Base-by-base conservation (phyloP, 2,329 filamentous ascomycete genomes). In the Ascochyta koolunga region DNA sequence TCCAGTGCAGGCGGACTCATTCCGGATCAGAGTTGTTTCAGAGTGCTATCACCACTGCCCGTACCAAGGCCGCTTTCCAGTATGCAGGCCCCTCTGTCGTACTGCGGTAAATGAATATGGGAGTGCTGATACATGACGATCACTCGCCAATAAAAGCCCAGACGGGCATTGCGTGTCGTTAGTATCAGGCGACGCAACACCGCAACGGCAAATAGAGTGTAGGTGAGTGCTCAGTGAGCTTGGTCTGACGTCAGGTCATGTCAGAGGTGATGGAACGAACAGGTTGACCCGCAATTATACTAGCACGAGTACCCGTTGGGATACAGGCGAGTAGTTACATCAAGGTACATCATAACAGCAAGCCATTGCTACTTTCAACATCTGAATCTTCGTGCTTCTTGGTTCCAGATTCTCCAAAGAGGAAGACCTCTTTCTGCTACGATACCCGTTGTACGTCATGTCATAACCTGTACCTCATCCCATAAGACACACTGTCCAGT, bases 281-380 rank as follows among this genome's bases (percentile, higher is more conserved):
- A 42, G 19, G 6, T 25, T 44, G 41, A 9, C 51, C 40, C 39
- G 40, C 39, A 35, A 33, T 15, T 9, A 38, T 19, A 7, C 31
- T 50, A 50, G 51, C 41, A 45, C 45, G 41, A 46, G 51, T 45
- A 54, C 45, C 51, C 38, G 41, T 22, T 50, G 36, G 45, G 16
- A 44, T 5, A 19, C 16, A 18, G n/a, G n/a, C n/a, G n/a, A n/a
- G n/a, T n/a, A n/a, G n/a, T n/a, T 8, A 3, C 13, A 33, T 27
- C n/a, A 43, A 22, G 33, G 27, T 49, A 49, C 35, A 44, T 44
- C 33, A 49, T 6, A 22, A 18, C 37, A 33, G 48, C 27, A 16
- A 45, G 45, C 29, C 35, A 11, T 37, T 18, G 18, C 39, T 25
- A 31, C 22, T 32, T 27, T 11, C 13, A 18, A 19, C 15, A 25